These are phyloP conservation scores for Bipolaris zeicola DNA, from an alignment of 2,329 filamentous ascomycete species.

Conservation along the genomic window DNA sequence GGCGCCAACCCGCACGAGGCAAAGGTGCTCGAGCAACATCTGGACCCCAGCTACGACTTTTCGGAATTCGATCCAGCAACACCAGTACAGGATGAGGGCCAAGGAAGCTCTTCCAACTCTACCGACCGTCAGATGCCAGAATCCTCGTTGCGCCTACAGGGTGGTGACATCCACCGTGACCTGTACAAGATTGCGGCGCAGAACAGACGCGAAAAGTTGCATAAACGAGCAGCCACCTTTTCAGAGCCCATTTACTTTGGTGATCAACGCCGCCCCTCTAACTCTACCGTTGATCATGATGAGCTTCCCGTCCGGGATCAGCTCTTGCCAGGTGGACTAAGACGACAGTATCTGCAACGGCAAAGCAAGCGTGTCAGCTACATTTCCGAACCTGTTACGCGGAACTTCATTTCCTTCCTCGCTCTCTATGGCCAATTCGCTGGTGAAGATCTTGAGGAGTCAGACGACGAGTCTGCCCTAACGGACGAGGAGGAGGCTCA, in stretches of 20 bases:
- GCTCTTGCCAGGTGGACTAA: conserved; percentile 59
- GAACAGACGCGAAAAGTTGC: conserved; percentile 51
- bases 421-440: conserved; percentile 78
- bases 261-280: conserved; percentile 18
- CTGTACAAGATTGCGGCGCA: conserved; percentile 74
- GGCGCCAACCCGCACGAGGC: conserved; percentile 40
- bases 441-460: conserved; percentile 68
- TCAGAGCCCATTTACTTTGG: conserved; percentile 56
- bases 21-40: conserved; percentile 50
- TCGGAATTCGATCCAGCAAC: conserved; percentile 50
- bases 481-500: conserved; percentile 60
- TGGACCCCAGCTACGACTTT: conserved; percentile 49
- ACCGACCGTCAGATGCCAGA: conserved; percentile 48
- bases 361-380: conserved; percentile 49
- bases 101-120: conserved; percentile 33
- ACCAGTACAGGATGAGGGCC: conserved; percentile 29
- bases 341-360: conserved; percentile 57
- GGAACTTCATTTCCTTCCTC: conserved; percentile 76
- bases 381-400: conserved; percentile 63
- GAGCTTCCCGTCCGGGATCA: conserved; percentile 53
- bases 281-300: conserved; percentile 40
- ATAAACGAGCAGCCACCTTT: conserved; percentile 69
- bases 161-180: conserved; percentile 78
- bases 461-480: conserved; percentile 62
- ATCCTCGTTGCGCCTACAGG: conserved; percentile 73